These are phyloP conservation scores for Aspergillus leporis DNA, from an alignment of 495 filamentous ascomycete genomes.

Conservation along the genomic window DNA sequence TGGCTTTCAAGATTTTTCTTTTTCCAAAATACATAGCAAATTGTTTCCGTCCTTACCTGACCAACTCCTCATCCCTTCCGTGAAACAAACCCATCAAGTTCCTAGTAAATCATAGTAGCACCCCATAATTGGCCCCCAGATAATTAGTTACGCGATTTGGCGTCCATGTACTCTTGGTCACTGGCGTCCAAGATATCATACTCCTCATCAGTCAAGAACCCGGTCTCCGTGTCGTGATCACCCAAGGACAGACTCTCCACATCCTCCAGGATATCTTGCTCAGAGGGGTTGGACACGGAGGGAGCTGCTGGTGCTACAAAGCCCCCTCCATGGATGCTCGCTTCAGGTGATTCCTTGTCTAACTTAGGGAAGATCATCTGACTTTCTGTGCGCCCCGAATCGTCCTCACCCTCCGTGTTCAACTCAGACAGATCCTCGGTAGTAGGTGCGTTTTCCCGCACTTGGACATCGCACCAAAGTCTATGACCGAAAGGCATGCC, in stretches of 20 bases:
- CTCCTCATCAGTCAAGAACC: conserved; percentile 94
- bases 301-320: conserved; percentile 32
- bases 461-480: conserved; percentile 90
- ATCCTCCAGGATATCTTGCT: conserved; percentile 61
- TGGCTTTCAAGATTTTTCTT: neutral
- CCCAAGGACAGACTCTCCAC: conserved; percentile 65
- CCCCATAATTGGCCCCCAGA: conserved; percentile 1
- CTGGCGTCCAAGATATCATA: conserved; percentile 96
- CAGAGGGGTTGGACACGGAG: conserved; percentile 42
- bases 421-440: neutral
- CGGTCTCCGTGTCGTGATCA: conserved; percentile 59
- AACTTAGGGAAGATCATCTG: conserved; percentile 97
- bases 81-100: conserved; percentile 6
- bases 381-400: conserved; percentile 42
- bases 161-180: conserved; percentile 77
- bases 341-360: conserved; percentile 86
- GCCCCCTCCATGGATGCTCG: conserved; percentile 68
- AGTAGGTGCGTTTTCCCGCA: conserved; percentile 41
- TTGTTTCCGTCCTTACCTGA: conserved; percentile 14
- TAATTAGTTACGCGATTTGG: conserved; percentile 32
- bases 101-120: neutral
- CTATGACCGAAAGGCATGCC: conserved; percentile 86
- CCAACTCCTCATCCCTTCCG: conserved; percentile 9
- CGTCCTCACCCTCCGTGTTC: neutral
- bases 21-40: conserved; percentile 3